Evolutionary conservation across 306 rosid genomes (phyloP).

Genomic region (Argentina anserina): DNA sequence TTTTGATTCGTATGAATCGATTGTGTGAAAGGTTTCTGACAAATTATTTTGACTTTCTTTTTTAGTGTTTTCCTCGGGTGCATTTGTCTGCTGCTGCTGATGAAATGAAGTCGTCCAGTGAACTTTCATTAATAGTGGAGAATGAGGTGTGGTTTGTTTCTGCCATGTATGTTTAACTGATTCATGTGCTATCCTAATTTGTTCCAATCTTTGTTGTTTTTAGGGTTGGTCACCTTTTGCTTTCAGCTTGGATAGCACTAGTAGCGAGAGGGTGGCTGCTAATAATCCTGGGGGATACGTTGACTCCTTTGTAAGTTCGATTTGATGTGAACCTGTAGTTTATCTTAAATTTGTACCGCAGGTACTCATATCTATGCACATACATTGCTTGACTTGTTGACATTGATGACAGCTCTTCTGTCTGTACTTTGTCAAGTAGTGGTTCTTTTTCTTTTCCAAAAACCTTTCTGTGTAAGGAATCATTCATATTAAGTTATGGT

Average conservation of each 20-base stretch:
- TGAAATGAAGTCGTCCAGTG: conserved; percentile 24
- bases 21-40: conserved; percentile 17
- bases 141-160: conserved; percentile 47
- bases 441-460: too few relatives aligned
- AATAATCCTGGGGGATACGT: conserved; percentile 35
- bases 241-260: too few relatives aligned
- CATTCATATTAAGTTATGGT: neutral
- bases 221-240: conserved; percentile 72
- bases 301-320: conserved; percentile 66
- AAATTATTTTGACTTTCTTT: neutral
- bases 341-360: neutral
- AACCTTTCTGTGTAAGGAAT: neutral
- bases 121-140: conserved; percentile 40
- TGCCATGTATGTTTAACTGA: neutral
- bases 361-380: neutral
- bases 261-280: too few relatives aligned
- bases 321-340: conserved; percentile 21
- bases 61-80: conserved; percentile 61
- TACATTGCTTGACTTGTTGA: neutral
- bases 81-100: conserved; percentile 29
- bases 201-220: conserved; percentile 13
- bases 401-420: neutral
- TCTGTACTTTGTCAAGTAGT: too few relatives aligned
- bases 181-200: neutral
- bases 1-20: conserved; percentile 7